Percentiles rank a stretch among this genome's conserved stretches.
Evolutionary conservation across 2,329 filamentous ascomycete genomes (phyloP).

Genomic region (Neopestalotiopsis sp.): DNA sequence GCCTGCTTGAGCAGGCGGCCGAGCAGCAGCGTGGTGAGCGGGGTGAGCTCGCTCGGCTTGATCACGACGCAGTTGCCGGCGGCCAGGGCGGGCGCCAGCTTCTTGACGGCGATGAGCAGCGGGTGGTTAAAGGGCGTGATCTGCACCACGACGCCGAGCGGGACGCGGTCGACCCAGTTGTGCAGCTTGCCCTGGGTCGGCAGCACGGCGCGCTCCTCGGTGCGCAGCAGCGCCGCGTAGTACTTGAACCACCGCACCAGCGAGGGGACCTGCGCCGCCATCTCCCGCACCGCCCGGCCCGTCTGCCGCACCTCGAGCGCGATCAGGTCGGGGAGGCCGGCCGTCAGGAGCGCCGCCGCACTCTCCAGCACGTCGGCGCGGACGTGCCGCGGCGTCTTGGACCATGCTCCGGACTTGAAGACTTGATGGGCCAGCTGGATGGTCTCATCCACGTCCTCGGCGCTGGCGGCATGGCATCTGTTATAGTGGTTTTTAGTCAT

Average conservation of each 20-base stretch:
- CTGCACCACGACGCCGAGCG: constrained; percentile 62
- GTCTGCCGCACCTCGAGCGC: constrained; percentile 70
- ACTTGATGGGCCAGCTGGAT: constrained; percentile 46
- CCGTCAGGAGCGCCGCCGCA: constrained; percentile 58
- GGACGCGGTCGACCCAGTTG: constrained; percentile 59
- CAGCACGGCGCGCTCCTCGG: constrained; percentile 68
- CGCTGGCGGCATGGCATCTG: constrained; percentile 54
- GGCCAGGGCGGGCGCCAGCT: constrained; percentile 64
- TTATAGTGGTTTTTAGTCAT: neutral
- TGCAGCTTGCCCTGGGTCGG: constrained; percentile 67
- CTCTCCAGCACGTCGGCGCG: constrained; percentile 68
- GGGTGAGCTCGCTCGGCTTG: constrained; percentile 68
- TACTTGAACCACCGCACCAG: constrained; percentile 75
- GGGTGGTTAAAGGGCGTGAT: constrained; percentile 66
- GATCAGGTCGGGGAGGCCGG: constrained; percentile 60
- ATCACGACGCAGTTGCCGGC: constrained; percentile 64
- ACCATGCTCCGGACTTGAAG: constrained; percentile 61
- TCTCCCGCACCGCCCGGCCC: constrained; percentile 70
- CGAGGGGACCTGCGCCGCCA: constrained; percentile 70
- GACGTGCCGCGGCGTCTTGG: constrained; percentile 57
- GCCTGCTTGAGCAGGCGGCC: constrained; percentile 67
- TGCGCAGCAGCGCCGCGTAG: constrained; percentile 70
- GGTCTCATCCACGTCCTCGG: constrained; percentile 46
- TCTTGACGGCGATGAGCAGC: constrained; percentile 62
- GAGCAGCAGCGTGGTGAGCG: constrained; percentile 64